Evolutionary conservation across 75 land plant genomes (phyloP).

Genomic region (Pinus albicaulis): DNA sequence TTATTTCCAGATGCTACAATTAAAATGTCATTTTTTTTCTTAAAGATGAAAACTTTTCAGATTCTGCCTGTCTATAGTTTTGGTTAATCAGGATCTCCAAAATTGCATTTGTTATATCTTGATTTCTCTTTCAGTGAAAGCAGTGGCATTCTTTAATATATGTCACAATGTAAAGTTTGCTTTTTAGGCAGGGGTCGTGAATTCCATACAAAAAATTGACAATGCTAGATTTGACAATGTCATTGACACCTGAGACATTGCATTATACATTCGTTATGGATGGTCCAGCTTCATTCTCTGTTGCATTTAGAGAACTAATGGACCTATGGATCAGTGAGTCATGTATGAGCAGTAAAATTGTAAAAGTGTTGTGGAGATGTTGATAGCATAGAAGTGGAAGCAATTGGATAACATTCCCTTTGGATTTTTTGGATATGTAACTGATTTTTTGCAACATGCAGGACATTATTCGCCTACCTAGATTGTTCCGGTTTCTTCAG

Average conservation of each 20-base stretch:
- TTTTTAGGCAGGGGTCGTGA: neutral
- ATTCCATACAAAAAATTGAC: neutral
- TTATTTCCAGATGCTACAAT: neutral
- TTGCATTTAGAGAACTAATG: neutral
- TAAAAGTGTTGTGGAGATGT: neutral
- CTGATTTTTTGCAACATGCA: constrained; percentile 17
- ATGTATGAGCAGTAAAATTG: neutral
- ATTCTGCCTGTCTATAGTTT: neutral
- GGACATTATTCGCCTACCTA: constrained; percentile 90
- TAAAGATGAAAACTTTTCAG: neutral
- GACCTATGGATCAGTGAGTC: neutral
- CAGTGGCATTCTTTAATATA: neutral
- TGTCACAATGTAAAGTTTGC: neutral
- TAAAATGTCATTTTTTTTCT: neutral
- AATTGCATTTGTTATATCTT: neutral
- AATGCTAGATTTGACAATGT: neutral
- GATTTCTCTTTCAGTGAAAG: no score
- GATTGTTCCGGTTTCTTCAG: constrained; percentile 71
- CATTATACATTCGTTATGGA: neutral
- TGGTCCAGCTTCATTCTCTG: neutral
- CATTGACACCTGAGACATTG: neutral
- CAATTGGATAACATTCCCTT: neutral
- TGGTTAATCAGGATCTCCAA: neutral
- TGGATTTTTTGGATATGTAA: neutral
- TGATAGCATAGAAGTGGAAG: neutral